Percentiles rank a stretch among this genome's conserved stretches.
phyloP scores from a whole-genome alignment of 257 asterid species.

The Buddleja alternifolia region DNA sequence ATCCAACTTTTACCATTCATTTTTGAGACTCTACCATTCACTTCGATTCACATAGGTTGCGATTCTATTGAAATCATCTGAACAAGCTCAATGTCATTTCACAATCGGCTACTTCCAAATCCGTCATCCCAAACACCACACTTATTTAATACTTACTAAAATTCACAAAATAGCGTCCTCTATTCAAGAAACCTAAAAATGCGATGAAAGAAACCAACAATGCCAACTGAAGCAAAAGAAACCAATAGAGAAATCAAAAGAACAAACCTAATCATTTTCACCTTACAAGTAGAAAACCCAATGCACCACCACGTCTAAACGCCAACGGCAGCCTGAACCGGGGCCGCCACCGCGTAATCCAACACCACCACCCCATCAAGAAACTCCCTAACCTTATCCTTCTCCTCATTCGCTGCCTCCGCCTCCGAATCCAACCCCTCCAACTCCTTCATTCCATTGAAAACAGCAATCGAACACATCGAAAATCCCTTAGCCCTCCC shows the following conservation, averaged over 20 bases:
- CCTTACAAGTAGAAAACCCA: not conserved
- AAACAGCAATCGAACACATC: slow-evolving; percentile 72
- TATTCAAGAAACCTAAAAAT: not conserved
- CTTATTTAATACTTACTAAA: not conserved
- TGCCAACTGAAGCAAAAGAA: not conserved
- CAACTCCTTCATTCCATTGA: slow-evolving; percentile 55
- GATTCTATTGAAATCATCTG: too few relatives aligned
- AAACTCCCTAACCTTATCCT: slow-evolving; percentile 59
- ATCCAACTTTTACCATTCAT: too few relatives aligned
- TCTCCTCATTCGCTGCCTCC: slow-evolving; percentile 53
- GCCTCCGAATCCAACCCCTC: slow-evolving; percentile 56
- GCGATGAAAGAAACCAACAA: too few relatives aligned
- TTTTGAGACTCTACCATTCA: too few relatives aligned
- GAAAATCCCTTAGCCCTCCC: slow-evolving; percentile 83
- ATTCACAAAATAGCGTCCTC: not conserved
- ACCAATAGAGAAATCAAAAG: not conserved
- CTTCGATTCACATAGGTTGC: too few relatives aligned
- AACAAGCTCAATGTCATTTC: too few relatives aligned
- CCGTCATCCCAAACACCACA: too few relatives aligned
- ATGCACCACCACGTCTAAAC: slow-evolving; percentile 35
- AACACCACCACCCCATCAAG: slow-evolving; percentile 67
- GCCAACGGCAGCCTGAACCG: slow-evolving; percentile 45
- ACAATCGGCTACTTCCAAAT: too few relatives aligned
- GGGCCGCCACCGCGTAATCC: slow-evolving; percentile 55
- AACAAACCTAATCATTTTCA: not conserved